Evolutionary conservation across 148 eudicot species (phyloP), one percentile per base, ranked within the genome.

Genomic region (Chenopodium album): DNA sequence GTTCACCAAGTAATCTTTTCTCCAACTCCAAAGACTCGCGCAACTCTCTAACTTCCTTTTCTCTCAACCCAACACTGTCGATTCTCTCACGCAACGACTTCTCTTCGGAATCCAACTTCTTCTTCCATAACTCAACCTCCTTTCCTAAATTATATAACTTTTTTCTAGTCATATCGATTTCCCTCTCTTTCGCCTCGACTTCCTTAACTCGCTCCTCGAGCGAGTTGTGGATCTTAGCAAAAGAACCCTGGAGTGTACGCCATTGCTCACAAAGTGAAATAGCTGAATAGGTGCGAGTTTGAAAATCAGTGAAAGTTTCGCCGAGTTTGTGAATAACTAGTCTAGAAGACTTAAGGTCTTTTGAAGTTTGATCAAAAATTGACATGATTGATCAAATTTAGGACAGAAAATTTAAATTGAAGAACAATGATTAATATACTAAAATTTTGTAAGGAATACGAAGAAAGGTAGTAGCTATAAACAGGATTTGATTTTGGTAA

Each of bases 11-110:
- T 29, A 1, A 28, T 23, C 44, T 76, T 41, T 37, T 82, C 28
- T 82, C 54, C 67, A 68, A 60, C 31, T 26, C 34, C 9, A 69
- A 76, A 13, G 19, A 74, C 19, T 71, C 72, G 32, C 37, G 32
- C 80, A 75, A 82, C 69, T 82, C 71, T 69, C 66, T 82, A 67
- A 82, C 68, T 11, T 76, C 56, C 77, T 69, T 82, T 56, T 82
- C 75, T 7, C 80, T 76, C 73, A 68, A 20, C 47, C 69, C 79
- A 3, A 82, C 59, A 2, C 59, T 9, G 8, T 44, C 9, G 16
- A 54, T 19, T 63, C 73, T 67, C 31, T 76, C 79, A 23, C 79
- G 69, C 68, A 82, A 34, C 29, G 37, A 28, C 2, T 65, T 47
- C 65, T 71, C 71, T 65, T 46, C 85, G 0, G 22, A 16, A 29